phyloP scores from a whole-genome alignment of 2,329 filamentous ascomycete genomes.

The Fusarium secorum region DNA sequence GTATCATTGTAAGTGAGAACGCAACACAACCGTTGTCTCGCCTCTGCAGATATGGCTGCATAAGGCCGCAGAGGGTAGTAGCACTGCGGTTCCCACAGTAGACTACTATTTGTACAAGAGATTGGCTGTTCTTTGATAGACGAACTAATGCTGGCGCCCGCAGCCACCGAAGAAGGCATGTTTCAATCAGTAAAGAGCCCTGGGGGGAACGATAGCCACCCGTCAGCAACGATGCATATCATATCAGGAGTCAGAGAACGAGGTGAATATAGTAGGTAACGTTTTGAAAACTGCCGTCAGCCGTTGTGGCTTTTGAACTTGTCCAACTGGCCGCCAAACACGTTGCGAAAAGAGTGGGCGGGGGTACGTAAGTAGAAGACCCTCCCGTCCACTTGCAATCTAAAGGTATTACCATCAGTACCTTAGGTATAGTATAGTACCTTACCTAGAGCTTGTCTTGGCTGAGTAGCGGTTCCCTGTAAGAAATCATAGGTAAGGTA shows the following conservation, averaged over 20 bases:
- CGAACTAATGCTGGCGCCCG: conserved; percentile 21
- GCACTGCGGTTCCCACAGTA: background rate
- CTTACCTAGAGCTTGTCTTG: background rate
- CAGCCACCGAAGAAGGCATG: conserved; percentile 12
- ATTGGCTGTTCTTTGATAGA: conserved; percentile 17
- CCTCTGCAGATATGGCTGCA: conserved; percentile 26
- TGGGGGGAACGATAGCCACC: background rate
- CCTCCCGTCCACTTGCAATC: background rate
- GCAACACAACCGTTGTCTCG: conserved; percentile 1
- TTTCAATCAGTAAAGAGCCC: conserved; percentile 6
- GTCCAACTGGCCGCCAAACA: conserved; percentile 20
- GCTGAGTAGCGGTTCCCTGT: background rate
- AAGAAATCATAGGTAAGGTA: background rate
- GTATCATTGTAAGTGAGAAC: conserved; percentile 10
- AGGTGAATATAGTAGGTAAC: background rate
- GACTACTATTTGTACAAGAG: conserved; percentile 2
- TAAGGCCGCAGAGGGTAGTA: conserved; percentile 9
- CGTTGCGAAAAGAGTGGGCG: conserved; percentile 23
- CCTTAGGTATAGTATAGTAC: background rate
- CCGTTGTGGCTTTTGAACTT: conserved; percentile 28
- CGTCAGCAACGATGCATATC: background rate
- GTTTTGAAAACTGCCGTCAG: conserved; percentile 22
- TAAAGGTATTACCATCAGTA: background rate
- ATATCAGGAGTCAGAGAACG: background rate
- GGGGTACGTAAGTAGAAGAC: conserved; percentile 12